phyloP scores from a whole-genome alignment of 2,329 filamentous ascomycete species.

The Aaosphaeria pasadenensis region DNA sequence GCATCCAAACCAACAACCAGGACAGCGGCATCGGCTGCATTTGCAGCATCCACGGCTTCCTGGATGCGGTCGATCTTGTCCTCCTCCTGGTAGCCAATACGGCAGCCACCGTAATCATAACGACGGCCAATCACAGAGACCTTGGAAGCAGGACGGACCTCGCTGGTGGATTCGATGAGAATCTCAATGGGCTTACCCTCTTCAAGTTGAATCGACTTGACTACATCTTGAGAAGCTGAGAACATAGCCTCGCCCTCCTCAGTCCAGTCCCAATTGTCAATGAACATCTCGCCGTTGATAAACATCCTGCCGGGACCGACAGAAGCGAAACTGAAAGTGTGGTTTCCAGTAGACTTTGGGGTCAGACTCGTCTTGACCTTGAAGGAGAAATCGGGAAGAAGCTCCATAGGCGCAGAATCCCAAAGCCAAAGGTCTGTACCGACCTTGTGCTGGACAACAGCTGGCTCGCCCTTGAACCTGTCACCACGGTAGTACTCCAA shows the following conservation, averaged over 20 bases:
- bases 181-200: constrained; percentile 60
- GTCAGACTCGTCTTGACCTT: constrained; percentile 60
- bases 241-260: constrained; percentile 71
- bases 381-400: constrained; percentile 64
- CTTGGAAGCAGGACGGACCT: constrained; percentile 60
- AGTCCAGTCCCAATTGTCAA: constrained; percentile 68
- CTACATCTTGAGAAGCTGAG: constrained; percentile 63
- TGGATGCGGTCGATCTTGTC: constrained; percentile 56
- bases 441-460: constrained; percentile 56
- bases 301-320: constrained; percentile 63
- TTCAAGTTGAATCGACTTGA: constrained; percentile 59
- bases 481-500: constrained; percentile 66
- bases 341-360: constrained; percentile 57
- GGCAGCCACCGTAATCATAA: constrained; percentile 68
- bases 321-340: constrained; percentile 66
- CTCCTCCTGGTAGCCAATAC: constrained; percentile 68
- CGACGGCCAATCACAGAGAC: constrained; percentile 57
- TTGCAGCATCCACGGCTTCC: constrained; percentile 65
- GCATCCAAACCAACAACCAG: constrained; percentile 75
- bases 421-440: constrained; percentile 69
- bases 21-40: constrained; percentile 71
- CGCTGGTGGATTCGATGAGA: constrained; percentile 64
- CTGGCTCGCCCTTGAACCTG: constrained; percentile 57
- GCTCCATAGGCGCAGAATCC: constrained; percentile 63
- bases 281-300: constrained; percentile 57